Percentiles rank a stretch among this genome's conserved stretches.
These are phyloP conservation scores for Collybia mongolica DNA, from an alignment of 768 basidiomycete genomes.

Conservation along the genomic window DNA sequence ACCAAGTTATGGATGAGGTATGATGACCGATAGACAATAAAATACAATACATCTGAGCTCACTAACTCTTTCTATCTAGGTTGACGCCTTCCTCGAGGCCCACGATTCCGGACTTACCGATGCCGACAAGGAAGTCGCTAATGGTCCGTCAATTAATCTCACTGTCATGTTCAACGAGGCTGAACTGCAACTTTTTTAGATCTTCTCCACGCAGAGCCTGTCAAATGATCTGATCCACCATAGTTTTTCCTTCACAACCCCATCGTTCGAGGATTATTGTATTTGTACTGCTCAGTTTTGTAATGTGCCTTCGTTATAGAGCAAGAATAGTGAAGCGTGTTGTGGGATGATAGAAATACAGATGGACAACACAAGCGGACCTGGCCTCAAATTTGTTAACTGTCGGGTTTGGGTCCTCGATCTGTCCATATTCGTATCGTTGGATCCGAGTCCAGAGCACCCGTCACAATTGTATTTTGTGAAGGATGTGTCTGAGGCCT, in stretches of 20 bases:
- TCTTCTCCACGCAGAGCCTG: slow-evolving; percentile 25
- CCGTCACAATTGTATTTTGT: slow-evolving; percentile 86
- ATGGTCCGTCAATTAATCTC: slow-evolving; percentile 46
- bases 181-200: slow-evolving; percentile 18
- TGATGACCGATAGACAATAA: slow-evolving; percentile 14
- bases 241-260: no score
- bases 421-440: slow-evolving; percentile 85
- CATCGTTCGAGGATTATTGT: no score
- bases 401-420: slow-evolving; percentile 27
- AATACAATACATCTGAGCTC: background rate
- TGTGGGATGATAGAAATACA: background rate
- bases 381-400: no score
- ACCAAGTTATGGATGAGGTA: slow-evolving; percentile 89
- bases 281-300: no score
- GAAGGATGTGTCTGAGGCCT: slow-evolving; percentile 72
- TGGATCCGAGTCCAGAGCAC: slow-evolving; percentile 82
- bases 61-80: slow-evolving; percentile 35
- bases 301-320: no score
- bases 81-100: slow-evolving; percentile 93
- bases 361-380: background rate
- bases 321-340: background rate
- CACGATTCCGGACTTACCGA: slow-evolving; percentile 85
- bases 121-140: slow-evolving; percentile 74
- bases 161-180: background rate
- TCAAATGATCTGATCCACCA: slow-evolving; percentile 16